Evolutionary conservation across 805 yeast genomes (phyloP), one percentile per base, ranked within the genome.

Genomic region (Candida verbasci): DNA sequence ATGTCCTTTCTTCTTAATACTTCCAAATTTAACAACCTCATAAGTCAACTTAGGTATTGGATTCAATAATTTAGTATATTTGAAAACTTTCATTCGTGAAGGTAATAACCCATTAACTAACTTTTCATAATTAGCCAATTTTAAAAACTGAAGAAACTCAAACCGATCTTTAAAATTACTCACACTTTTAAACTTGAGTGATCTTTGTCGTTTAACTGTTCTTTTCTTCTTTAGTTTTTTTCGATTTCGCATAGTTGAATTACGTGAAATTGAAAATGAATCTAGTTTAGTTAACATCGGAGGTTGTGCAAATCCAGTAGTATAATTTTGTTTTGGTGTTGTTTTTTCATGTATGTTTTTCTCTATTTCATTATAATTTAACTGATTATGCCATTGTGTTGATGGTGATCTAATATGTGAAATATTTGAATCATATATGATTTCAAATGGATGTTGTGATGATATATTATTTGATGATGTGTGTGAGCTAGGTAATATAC

Each of bases 161-260:
- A 40, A 31, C 34, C 31, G 37, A n/a, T 39, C 41, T 10, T 40
- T 36, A 36, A 60, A 62, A 14, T 52, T 50, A 23, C 31, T 14
- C 9, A 6, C 6, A 2, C 53, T 41, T 16, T 48, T 41, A 40
- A 60, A 60, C 20, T 55, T 58, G 36, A 62, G 56, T 1, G 70
- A 62, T 1, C 58, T 55, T 24, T 50, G 55, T 27, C 70, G 45
- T 31, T 48, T 55, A 4, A 65, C 65, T 5, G 69, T 70, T 34
- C 64, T 65, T 18, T 35, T 23, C 43, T 53, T 58, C 27, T 70
- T 43, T 15, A 45, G 46, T 29, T 52, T 49, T 36, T 56, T 55
- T 25, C 67, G 44, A 39, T 60, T 53, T 26, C 65, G 44, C 2
- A 65, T 27, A 1, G 63, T 46, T 9, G 65, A 65, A n/a, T 45